These are phyloP conservation scores for Blastocystis sp. DNA, from an alignment of 352 stramenopile genomes.

Conservation along the genomic window DNA sequence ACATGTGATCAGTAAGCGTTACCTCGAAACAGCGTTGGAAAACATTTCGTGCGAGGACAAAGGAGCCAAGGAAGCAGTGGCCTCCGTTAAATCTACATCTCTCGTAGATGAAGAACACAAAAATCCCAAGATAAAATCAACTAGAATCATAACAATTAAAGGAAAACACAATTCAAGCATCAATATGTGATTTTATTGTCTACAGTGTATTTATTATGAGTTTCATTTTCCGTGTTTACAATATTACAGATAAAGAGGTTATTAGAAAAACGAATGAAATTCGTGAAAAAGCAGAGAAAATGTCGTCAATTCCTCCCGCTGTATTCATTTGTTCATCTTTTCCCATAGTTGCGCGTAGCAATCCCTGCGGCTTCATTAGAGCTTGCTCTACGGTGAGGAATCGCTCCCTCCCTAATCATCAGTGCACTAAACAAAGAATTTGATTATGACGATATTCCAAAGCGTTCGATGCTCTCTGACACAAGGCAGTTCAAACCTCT, in stretches of 20 bases:
- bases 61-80: not conserved
- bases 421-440: not conserved
- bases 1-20: not conserved
- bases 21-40: conserved; percentile 1
- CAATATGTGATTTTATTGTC: not conserved
- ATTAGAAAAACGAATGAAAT: conserved; percentile 48
- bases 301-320: not conserved
- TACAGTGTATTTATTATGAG: conserved; percentile 8
- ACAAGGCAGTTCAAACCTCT: not conserved
- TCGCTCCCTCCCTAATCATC: not conserved
- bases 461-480: conserved; percentile 43
- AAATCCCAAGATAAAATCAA: conserved; percentile 28
- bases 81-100: not conserved
- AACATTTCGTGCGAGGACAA: not conserved
- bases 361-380: conserved; percentile 16
- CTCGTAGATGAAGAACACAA: conserved; percentile 6
- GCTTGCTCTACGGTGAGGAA: not conserved
- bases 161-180: conserved; percentile 57
- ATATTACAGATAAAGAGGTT: not conserved
- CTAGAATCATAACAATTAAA: conserved; percentile 45
- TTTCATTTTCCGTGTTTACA: conserved; percentile 35
- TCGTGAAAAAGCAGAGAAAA: not conserved
- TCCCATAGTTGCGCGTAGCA: not conserved
- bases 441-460: conserved; percentile 42
- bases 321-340: not conserved